Base-by-base conservation (phyloP, 2,329 filamentous ascomycete species). In the Stachybotrys chartarum region DNA sequence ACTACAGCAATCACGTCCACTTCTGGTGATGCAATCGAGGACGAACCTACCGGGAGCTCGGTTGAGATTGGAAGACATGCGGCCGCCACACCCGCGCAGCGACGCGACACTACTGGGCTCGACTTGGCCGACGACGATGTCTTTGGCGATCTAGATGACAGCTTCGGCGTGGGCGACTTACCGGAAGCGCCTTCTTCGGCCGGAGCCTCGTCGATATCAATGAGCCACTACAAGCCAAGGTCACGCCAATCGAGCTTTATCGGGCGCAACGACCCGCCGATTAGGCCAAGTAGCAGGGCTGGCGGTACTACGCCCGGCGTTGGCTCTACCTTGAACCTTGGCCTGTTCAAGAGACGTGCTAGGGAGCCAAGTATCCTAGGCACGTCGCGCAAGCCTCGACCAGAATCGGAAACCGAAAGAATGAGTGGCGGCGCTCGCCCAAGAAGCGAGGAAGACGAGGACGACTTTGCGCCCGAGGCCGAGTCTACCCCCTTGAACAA, bases 401-500 rank as follows among this genome's bases (percentile, higher is more conserved):
- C 65, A n/a, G 63, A 72, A 64, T 69, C 62, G 47, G 68, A 58
- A 42, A 67, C 55, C 6, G 64, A 66, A 32, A 67, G 68, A 57
- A 64, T 52, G 60, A 65, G 64, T 56, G 67, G 64, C 31, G 71
- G 70, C 35, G 63, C 61, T 35, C 45, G 10, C 16, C 16, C 45
- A n/a, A 70, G 74, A 11, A 74, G 80, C 24, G 77, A 80, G 53
- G 35, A 24, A 10, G 35, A 42, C 8, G 61, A 75, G 59, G 70
- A 70, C 65, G 68, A 77, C 61, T 60, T 86, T 83, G 64, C 78
- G 75, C 53, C 86, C 79, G 84, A 88, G 55, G 84, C 83, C 31
- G 85, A 88, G 70, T 86, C 85, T 16, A 90, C 87, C 7, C 86
- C 86, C 4, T 64, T 87, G 30, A 80, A 83, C 56, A 65, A 62